Conservation (phyloP, 495 filamentous ascomycete genomes). For the Jackrogersella multiformis region DNA sequence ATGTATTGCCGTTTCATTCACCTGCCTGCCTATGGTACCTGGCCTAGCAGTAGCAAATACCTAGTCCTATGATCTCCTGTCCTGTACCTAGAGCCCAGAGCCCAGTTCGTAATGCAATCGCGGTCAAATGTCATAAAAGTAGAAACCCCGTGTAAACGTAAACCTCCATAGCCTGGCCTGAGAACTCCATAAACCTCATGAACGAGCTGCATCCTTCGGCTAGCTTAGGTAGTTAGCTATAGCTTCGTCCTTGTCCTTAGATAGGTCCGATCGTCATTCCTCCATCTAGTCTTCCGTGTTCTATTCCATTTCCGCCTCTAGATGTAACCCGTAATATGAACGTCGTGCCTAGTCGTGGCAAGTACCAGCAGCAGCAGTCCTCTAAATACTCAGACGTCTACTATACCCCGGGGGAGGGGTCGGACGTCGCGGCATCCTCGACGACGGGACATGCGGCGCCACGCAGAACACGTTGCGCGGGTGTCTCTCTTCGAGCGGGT, state of each 20-base stretch:
- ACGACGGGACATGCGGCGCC: not conserved
- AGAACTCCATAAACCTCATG: constrained; percentile 26
- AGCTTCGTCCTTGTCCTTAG: not conserved
- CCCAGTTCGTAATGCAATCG: constrained; percentile 15
- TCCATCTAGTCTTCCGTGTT: constrained; percentile 16
- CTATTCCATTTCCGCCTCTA: constrained; percentile 6
- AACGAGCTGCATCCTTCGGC: not conserved
- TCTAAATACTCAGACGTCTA: constrained; percentile 34
- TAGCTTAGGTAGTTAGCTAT: not conserved
- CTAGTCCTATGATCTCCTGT: not conserved
- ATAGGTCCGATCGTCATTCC: not conserved
- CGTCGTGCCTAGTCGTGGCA: not conserved
- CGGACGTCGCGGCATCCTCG: constrained; percentile 16
- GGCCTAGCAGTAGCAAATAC: not conserved
- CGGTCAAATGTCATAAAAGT: constrained; percentile 5
- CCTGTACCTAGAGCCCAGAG: constrained; percentile 2
- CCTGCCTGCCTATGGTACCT: not conserved
- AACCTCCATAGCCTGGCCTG: constrained; percentile 16
- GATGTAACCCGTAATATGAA: not conserved
- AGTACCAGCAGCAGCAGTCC: not conserved
- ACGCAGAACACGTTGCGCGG: not conserved
- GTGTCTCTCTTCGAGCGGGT: constrained; percentile 5
- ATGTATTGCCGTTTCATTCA: not conserved
- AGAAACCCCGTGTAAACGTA: constrained; percentile 1
- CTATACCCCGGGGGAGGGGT: constrained; percentile 30